Percentiles rank a stretch among this genome's conserved stretches.
phyloP scores from a whole-genome alignment of 306 rosid genomes.

The Sophora flavescens region DNA sequence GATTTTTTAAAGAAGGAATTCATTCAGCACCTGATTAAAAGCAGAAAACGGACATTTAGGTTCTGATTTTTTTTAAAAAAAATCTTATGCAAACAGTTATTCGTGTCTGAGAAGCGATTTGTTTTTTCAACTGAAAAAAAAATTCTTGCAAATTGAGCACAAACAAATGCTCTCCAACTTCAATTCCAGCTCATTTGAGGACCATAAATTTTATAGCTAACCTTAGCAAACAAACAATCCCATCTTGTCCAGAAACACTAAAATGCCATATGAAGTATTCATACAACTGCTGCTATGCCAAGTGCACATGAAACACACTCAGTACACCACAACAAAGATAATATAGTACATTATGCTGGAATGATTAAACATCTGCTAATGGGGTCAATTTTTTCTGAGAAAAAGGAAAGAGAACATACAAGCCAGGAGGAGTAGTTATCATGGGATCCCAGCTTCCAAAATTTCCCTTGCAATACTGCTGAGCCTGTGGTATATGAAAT shows the following conservation, averaged over 20 bases:
- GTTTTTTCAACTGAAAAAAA: too few relatives aligned
- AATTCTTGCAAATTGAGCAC: too few relatives aligned
- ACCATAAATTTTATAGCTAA: not conserved
- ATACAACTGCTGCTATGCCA: not conserved
- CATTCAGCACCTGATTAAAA: too few relatives aligned
- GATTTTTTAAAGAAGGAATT: too few relatives aligned
- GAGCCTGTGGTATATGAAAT: too few relatives aligned
- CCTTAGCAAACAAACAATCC: not conserved
- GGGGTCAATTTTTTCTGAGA: constrained; percentile 4
- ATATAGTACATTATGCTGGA: too few relatives aligned
- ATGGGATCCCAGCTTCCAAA: constrained; percentile 97
- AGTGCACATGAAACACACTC: constrained; percentile 1
- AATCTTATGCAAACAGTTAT: too few relatives aligned
- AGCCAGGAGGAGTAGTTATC: constrained; percentile 97
- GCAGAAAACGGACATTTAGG: too few relatives aligned
- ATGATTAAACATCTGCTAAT: not conserved
- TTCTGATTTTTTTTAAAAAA: too few relatives aligned
- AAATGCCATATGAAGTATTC: constrained; percentile 20
- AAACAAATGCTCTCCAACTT: too few relatives aligned
- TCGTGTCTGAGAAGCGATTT: too few relatives aligned
- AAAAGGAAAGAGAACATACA: constrained; percentile 62
- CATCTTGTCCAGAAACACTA: constrained; percentile 28
- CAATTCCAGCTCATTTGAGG: not conserved
- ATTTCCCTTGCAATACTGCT: constrained; percentile 82
- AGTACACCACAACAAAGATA: not conserved